phyloP scores from a whole-genome alignment of 2,329 filamentous ascomycete genomes.

The Aspergillus brasiliensis region DNA sequence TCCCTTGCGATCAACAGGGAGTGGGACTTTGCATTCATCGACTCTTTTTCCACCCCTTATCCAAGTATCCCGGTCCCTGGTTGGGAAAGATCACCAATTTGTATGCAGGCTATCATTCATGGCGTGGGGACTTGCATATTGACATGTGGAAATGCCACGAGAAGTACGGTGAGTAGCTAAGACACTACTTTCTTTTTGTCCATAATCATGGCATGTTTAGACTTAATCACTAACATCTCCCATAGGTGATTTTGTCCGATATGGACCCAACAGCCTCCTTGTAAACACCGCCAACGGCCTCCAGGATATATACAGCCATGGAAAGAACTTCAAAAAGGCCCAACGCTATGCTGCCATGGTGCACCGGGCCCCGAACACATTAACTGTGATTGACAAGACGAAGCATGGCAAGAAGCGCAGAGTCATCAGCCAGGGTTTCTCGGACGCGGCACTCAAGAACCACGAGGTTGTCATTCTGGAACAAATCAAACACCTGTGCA shows the following conservation, averaged over 20 bases:
- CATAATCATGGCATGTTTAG: not conserved
- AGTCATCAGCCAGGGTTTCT: constrained; percentile 21
- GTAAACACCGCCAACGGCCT: constrained; percentile 21
- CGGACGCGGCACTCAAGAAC: constrained; percentile 25
- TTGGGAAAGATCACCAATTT: not conserved
- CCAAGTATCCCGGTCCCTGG: not conserved
- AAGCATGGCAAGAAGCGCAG: constrained; percentile 21
- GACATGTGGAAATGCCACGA: constrained; percentile 29
- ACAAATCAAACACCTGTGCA: constrained; percentile 14
- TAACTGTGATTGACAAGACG: constrained; percentile 22
- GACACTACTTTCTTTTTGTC: not conserved
- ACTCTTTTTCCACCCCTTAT: not conserved
- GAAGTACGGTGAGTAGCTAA: constrained; percentile 29
- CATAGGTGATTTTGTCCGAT: constrained; percentile 23
- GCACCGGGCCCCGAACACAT: constrained; percentile 31
- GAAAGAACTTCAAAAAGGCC: constrained; percentile 52
- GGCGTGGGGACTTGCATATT: constrained; percentile 26
- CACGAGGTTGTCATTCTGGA: constrained; percentile 15
- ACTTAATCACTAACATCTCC: not conserved
- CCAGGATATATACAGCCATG: constrained; percentile 49
- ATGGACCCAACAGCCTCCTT: constrained; percentile 25
- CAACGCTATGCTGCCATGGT: constrained; percentile 52
- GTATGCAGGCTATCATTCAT: not conserved
- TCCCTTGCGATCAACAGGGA: no score
- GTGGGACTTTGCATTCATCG: not conserved